phyloP scores from a whole-genome alignment of 768 basidiomycete genomes.

The Serpula lacrymans region DNA sequence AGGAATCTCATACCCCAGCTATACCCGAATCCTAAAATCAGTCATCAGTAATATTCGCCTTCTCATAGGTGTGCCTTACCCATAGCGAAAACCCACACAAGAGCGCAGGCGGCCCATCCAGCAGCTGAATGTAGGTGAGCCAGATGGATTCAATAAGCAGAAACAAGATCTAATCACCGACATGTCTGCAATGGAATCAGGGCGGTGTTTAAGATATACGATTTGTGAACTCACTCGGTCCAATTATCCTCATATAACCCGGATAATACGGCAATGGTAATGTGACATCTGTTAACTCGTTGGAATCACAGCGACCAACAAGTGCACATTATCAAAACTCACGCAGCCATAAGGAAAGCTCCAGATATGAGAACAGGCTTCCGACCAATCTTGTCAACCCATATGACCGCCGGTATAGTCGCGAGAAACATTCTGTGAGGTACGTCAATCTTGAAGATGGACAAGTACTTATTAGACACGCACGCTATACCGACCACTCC shows the following conservation, averaged over 20 bases:
- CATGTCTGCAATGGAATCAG: conserved; percentile 24
- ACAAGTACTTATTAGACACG: conserved; percentile 16
- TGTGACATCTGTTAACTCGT: conserved; percentile 48
- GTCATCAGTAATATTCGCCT: neutral
- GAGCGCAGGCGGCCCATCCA: conserved; percentile 67
- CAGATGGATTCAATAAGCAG: conserved; percentile 4
- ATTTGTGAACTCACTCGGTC: conserved; percentile 33
- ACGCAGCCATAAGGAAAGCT: conserved; percentile 69
- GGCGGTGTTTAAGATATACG: neutral
- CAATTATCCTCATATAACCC: conserved; percentile 58
- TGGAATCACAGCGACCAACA: conserved; percentile 8
- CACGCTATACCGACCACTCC: conserved; percentile 81
- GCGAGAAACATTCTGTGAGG: conserved; percentile 61
- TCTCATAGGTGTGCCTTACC: conserved; percentile 31
- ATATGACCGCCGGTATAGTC: conserved; percentile 80
- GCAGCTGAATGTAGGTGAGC: conserved; percentile 48
- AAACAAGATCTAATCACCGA: conserved; percentile 19
- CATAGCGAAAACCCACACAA: conserved; percentile 75
- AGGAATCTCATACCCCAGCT: conserved; percentile 54
- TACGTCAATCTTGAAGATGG: neutral
- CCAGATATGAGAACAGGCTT: conserved; percentile 74
- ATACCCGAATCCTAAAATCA: conserved; percentile 55
- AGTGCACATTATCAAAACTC: conserved; percentile 11
- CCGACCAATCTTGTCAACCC: conserved; percentile 72
- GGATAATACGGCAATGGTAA: conserved; percentile 66